Base-by-base conservation (phyloP, 192 early-diverging fungal genomes). In the Backusella westeae region DNA sequence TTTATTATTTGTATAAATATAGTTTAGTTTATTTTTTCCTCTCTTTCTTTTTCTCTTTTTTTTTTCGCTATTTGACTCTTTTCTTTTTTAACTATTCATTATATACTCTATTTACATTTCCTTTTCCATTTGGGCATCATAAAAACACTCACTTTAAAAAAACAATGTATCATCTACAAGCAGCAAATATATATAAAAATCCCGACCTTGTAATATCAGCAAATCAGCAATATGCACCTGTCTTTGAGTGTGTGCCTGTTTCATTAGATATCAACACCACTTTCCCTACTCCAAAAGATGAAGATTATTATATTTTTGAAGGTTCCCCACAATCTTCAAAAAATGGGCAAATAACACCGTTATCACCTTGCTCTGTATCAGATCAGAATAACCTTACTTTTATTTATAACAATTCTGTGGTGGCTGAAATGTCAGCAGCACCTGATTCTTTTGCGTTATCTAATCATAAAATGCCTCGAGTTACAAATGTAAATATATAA, bases 401-500 rank as follows among this genome's bases (percentile, higher is more conserved):
- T 63, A 12, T 29, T 63, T 63, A 63, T 29, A 63, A 63, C 2
- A 23, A 23, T 26, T 9, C 26, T 23, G 23, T 63, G n/a, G 56
- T 63, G 26, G 4, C 10, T 29, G 21, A 63, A 29, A 63, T 63
- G 23, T 29, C 56, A 63, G 56, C 19, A 56, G 19, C 34, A 68
- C 15, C n/a, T 68, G 67, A 69, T 21, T 69, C 34, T 12, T 69
- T 4, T 23, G 21, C 67, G 0, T 69, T 39, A 39, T 69, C 21
- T 69, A 38, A 69, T 41, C 34, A 39, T 69, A 69, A 69, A 39
- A 12, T 23, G 36, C 36, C 36, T 4, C 67, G 12, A 4, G 21
- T 69, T 39, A 69, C 66, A 35, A 67, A 67, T n/a, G 66, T 67
- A 67, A 35, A 35, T 26, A 19, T 67, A 34, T 67, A 35, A 19